Evolutionary conservation across 169 alveolate genomes (phyloP).

Genomic region (Plasmodium malariae): DNA sequence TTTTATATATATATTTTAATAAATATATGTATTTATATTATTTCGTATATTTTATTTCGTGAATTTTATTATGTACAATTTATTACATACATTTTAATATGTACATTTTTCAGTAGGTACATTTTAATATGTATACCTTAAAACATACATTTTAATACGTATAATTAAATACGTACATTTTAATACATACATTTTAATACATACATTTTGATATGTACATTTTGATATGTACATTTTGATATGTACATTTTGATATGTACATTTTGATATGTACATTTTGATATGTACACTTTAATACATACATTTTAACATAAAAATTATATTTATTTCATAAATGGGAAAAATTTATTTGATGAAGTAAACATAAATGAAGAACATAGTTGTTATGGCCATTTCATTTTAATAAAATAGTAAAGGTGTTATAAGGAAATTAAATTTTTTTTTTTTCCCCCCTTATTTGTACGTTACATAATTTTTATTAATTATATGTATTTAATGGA

Average conservation of each 20-base stretch:
- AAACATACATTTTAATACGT: neutral
- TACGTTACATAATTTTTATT: neutral
- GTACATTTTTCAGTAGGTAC: neutral
- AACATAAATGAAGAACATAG: neutral
- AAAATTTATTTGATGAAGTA: neutral
- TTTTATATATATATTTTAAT: too few species aligned
- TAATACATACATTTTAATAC: too few species aligned
- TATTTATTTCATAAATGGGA: neutral
- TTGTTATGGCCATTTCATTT: neutral
- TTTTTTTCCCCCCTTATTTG: neutral
- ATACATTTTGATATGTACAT: too few species aligned
- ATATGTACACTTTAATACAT: too few species aligned
- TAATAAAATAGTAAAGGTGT: neutral
- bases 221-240: too few species aligned
- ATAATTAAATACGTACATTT: neutral
- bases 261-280: too few species aligned
- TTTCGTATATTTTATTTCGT: neutral
- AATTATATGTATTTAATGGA: neutral
- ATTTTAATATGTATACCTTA: neutral
- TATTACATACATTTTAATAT: too few species aligned
- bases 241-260: too few species aligned
- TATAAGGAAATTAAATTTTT: neutral
- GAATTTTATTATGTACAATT: neutral
- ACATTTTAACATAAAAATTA: neutral
- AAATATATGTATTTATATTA: too few species aligned